Evolutionary conservation across 441 rosid species (phyloP), one percentile per base, ranked within the genome.

Genomic region (Arabidopsis lyrata): DNA sequence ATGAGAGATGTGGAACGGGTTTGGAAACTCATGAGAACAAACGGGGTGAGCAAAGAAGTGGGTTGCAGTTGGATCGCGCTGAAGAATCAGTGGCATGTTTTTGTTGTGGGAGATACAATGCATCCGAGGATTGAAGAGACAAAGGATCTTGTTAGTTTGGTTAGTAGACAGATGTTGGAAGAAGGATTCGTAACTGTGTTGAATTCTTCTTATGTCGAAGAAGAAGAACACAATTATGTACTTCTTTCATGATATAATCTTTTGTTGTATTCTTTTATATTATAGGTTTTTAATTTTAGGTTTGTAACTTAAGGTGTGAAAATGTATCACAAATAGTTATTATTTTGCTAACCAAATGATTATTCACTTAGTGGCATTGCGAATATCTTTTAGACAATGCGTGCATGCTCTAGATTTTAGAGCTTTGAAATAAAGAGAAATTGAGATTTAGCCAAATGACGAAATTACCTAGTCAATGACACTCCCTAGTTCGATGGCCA

Each of bases 31-130:
- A 89, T 90, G 99, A 90, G 65, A 77, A 69, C 73, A 35, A 81
- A 80, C 71, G 92, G 88, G 47, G 92, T 90, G 48, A 78, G 49
- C 57, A 90, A 94, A 81, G 95, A 91, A 60, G 89, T 93, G 5
- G 97, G 97, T 5, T 90, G 97, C 74, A 92, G 97, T 82, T 90
- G 97, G 97, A 85, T 92, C 63, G 86, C 83, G 72, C 75, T 94
- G 32, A 81, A 86, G 81, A 85, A 83, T 36, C 81, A 74, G 12
- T 83, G 78, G 49, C 94, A 89, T 68, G 87, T 74, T 31, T 92
- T 92, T 82, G 91, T 91, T 2, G 95, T 83, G 14, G 88, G 96
- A 39, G 97, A 91, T 59, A 81, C 85, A 66, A 74, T 80, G 87
- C 97, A 91, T 82, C 91, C 88, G 2, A 68, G 34, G 62, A 83